Evolutionary conservation across 2,329 filamentous ascomycete genomes (phyloP).

Genomic region (Fusarium mundagurra): DNA sequence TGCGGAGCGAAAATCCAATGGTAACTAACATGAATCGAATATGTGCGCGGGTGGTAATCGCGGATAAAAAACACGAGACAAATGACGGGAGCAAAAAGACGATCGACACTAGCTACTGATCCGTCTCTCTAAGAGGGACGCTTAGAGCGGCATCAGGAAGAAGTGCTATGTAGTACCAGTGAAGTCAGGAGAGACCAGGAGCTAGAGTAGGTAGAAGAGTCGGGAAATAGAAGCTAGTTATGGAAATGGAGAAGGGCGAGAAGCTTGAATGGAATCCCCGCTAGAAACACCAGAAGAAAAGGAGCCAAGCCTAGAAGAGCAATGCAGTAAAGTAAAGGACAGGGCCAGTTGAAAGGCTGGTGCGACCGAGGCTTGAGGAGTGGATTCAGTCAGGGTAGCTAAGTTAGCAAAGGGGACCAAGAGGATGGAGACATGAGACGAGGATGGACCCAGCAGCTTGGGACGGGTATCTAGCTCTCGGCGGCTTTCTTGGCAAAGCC

Average conservation of each 20-base stretch:
- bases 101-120: neutral
- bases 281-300: conserved; percentile 33
- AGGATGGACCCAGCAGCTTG: conserved; percentile 42
- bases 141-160: conserved; percentile 8
- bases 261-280: conserved; percentile 35
- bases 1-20: neutral
- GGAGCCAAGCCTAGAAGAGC: conserved; percentile 6
- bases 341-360: conserved; percentile 12
- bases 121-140: neutral
- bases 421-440: neutral
- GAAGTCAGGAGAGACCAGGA: conserved; percentile 6
- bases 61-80: neutral
- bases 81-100: neutral
- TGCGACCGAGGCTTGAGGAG: conserved; percentile 31
- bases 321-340: neutral
- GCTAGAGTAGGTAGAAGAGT: conserved; percentile 9
- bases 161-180: neutral
- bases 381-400: conserved; percentile 26
- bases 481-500: conserved; percentile 34
- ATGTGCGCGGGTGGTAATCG: neutral
- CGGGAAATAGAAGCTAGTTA: conserved; percentile 33
- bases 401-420: conserved; percentile 7
- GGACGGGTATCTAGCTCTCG: conserved; percentile 46
- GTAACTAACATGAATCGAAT: neutral
- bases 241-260: conserved; percentile 34